Conservation (phyloP, 495 filamentous ascomycete genomes). For the Collariella sp. region DNA sequence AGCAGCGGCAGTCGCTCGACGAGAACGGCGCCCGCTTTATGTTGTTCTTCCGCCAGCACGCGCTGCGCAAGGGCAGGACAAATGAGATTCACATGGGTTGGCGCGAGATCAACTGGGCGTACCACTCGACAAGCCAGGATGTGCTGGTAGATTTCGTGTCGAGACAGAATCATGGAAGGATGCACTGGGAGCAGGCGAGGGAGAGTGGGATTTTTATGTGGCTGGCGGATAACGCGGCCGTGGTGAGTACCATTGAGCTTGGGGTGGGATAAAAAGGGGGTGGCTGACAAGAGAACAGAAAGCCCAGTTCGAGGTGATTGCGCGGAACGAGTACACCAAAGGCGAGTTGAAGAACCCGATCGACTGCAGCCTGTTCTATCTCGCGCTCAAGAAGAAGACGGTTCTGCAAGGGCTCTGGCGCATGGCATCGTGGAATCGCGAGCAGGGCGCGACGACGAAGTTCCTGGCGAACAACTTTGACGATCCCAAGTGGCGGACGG, state of each 20-base stretch:
- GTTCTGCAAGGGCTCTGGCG: slow-evolving; percentile 90
- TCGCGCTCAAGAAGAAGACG: slow-evolving; percentile 85
- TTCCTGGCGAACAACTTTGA: slow-evolving; percentile 83
- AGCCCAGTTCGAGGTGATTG: slow-evolving; percentile 78
- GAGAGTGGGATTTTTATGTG: slow-evolving; percentile 94
- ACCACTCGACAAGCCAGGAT: slow-evolving; percentile 85
- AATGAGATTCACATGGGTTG: slow-evolving; percentile 68
- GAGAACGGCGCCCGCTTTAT: slow-evolving; percentile 87
- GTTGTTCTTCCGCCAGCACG: slow-evolving; percentile 81
- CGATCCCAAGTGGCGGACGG: slow-evolving; percentile 77
- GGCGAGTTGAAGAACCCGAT: slow-evolving; percentile 82
- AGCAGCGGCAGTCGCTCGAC: slow-evolving; percentile 85
- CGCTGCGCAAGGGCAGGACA: slow-evolving; percentile 56
- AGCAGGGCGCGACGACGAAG: slow-evolving; percentile 67
- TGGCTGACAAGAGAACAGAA: slow-evolving; percentile 37
- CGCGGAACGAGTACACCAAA: slow-evolving; percentile 87
- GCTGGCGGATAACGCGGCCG: slow-evolving; percentile 65
- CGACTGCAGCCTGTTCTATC: slow-evolving; percentile 88
- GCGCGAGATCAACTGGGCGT: slow-evolving; percentile 93
- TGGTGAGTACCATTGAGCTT: slow-evolving; percentile 47
- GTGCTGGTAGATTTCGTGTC: slow-evolving; percentile 85
- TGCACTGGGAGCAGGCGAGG: slow-evolving; percentile 77
- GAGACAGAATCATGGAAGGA: slow-evolving; percentile 62
- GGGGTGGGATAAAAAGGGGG: too few relatives aligned
- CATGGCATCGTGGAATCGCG: slow-evolving; percentile 84